phyloP scores from a whole-genome alignment of 1,284 basidiomycete genomes.

The Ustilago trichophora region DNA sequence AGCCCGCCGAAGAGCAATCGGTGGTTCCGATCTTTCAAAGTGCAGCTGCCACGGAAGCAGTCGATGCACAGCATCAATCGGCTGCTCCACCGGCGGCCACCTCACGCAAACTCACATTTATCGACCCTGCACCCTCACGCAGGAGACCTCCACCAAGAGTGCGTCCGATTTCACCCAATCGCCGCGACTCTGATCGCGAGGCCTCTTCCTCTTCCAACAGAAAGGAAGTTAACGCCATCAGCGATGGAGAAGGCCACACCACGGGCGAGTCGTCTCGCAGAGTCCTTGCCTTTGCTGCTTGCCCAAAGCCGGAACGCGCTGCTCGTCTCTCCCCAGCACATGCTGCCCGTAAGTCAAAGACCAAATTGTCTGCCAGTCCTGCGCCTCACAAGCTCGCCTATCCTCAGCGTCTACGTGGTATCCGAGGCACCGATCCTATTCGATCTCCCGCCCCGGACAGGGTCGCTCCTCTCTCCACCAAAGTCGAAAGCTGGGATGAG shows the following conservation, averaged over 20 bases:
- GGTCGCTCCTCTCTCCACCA: not conserved
- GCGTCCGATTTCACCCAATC: not conserved
- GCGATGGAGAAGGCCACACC: constrained; percentile 2
- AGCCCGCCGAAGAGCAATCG: not conserved
- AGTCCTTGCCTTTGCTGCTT: constrained; percentile 31
- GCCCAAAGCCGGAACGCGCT: constrained; percentile 32
- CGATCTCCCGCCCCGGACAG: constrained; percentile 36
- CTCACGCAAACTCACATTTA: constrained; percentile 24
- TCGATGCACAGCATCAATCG: not conserved
- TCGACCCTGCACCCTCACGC: constrained; percentile 24
- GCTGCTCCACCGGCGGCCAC: not conserved
- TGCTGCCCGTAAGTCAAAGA: constrained; percentile 4
- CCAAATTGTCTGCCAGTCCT: constrained; percentile 39
- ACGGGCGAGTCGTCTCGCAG: constrained; percentile 4
- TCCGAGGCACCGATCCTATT: constrained; percentile 33
- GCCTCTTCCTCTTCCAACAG: not conserved
- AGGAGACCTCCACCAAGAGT: constrained; percentile 1
- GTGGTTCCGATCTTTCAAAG: constrained; percentile 19
- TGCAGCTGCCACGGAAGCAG: not conserved
- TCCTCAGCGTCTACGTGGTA: constrained; percentile 27
- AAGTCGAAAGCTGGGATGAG: constrained; percentile 4
- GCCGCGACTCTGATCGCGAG: not conserved
- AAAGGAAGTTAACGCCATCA: not conserved
- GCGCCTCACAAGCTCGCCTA: constrained; percentile 41
- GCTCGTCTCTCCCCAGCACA: constrained; percentile 17